Conservation (phyloP, 1,139 yeast species). For the Candida tropicalis region DNA sequence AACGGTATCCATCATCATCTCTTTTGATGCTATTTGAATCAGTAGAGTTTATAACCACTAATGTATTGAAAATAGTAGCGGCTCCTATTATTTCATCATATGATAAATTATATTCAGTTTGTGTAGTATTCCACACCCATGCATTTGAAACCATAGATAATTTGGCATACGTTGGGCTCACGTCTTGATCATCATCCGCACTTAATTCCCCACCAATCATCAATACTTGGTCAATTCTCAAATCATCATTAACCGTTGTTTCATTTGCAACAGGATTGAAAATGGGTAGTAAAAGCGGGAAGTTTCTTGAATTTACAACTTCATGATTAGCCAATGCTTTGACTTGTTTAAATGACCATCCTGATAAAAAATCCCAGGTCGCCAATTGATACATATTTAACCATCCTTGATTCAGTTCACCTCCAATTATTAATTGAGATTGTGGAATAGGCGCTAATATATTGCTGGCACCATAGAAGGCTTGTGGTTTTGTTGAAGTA, state of each 20-base stretch:
- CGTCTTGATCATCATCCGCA: constrained; percentile 11
- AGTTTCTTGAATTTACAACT: constrained; percentile 30
- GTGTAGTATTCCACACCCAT: constrained; percentile 36
- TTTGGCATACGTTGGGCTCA: constrained; percentile 28
- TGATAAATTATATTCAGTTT: constrained; percentile 14
- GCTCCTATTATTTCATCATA: constrained; percentile 38
- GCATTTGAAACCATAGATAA: constrained; percentile 28
- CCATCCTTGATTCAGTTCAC: constrained; percentile 44
- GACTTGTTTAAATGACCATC: constrained; percentile 43
- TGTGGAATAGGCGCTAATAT: constrained; percentile 44
- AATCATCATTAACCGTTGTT: constrained; percentile 22
- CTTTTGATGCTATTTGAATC: constrained; percentile 18
- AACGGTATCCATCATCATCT: constrained; percentile 20
- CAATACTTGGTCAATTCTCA: constrained; percentile 29
- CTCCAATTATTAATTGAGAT: constrained; percentile 44
- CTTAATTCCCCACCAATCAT: constrained; percentile 40
- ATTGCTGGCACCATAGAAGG: constrained; percentile 46
- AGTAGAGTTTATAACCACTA: constrained; percentile 36
- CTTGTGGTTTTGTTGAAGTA: constrained; percentile 46
- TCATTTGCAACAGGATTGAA: constrained; percentile 28
- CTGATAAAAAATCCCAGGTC: constrained; percentile 46
- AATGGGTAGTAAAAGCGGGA: constrained; percentile 38
- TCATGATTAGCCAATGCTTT: constrained; percentile 14
- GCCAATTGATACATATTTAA: constrained; percentile 50
- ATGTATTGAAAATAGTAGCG: constrained; percentile 45